Evolutionary conservation across 164 flowering plant genomes (phyloP).

Genomic region (Litsea cubeba): DNA sequence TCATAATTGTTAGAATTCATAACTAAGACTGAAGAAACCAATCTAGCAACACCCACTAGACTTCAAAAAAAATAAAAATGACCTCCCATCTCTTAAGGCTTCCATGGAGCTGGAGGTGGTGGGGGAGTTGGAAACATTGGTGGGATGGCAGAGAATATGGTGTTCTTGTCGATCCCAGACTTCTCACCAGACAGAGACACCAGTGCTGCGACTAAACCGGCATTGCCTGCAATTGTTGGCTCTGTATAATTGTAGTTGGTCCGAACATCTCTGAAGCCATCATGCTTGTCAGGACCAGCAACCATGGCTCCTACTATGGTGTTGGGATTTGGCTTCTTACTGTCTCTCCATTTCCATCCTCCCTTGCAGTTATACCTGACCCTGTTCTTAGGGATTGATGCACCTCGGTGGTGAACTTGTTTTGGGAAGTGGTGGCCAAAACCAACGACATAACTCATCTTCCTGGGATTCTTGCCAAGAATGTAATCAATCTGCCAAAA

Average conservation of each 20-base stretch:
- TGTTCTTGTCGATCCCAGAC: slow-evolving; percentile 76
- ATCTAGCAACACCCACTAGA: slow-evolving; percentile 1
- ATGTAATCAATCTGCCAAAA: slow-evolving; percentile 78
- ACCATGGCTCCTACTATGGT: slow-evolving; percentile 93
- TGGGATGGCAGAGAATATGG: slow-evolving; percentile 93
- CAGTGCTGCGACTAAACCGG: slow-evolving; percentile 94
- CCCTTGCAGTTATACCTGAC: slow-evolving; percentile 77
- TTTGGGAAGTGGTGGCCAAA: slow-evolving; percentile 78
- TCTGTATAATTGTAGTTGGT: slow-evolving; percentile 87
- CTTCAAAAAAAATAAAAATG: neutral
- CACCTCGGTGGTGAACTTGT: slow-evolving; percentile 90
- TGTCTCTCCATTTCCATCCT: slow-evolving; percentile 96
- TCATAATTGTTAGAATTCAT: neutral
- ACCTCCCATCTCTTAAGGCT: slow-evolving; percentile 41
- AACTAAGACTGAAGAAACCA: slow-evolving; percentile 5
- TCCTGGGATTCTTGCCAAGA: slow-evolving; percentile 88
- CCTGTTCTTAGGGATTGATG: slow-evolving; percentile 88
- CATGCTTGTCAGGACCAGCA: slow-evolving; percentile 89
- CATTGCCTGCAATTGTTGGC: slow-evolving; percentile 94
- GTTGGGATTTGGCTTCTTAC: slow-evolving; percentile 70
- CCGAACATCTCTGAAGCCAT: slow-evolving; percentile 82
- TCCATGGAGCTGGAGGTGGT: slow-evolving; percentile 99
- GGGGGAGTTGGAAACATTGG: slow-evolving; percentile 97
- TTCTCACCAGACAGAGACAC: slow-evolving; percentile 74
- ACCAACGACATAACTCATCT: slow-evolving; percentile 93